These are phyloP conservation scores for Beta vulgaris DNA, from an alignment of 148 eudicot genomes.

Conservation along the genomic window DNA sequence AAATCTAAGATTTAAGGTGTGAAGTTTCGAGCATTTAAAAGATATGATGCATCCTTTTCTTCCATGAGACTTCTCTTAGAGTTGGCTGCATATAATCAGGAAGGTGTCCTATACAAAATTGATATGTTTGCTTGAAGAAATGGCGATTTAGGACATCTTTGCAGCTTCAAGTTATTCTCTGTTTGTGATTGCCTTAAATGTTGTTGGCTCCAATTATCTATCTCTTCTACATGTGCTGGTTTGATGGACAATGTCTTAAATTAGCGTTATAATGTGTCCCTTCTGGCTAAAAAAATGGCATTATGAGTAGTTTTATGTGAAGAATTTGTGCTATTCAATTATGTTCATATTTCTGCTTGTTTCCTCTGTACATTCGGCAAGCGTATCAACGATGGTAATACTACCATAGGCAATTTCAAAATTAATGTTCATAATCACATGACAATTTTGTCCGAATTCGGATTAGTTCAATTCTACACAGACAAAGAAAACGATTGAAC, in stretches of 20 bases:
- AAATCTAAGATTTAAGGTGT: conserved; percentile 29
- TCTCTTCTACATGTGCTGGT: conserved; percentile 28
- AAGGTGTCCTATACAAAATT: conserved; percentile 29
- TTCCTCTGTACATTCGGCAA: conserved; percentile 28
- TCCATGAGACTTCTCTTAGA: conserved; percentile 25
- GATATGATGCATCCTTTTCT: conserved; percentile 30
- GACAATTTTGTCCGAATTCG: no score
- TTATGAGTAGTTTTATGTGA: conserved; percentile 35
- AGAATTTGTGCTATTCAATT: conserved; percentile 29
- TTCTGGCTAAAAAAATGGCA: conserved; percentile 30
- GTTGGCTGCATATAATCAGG: conserved; percentile 36
- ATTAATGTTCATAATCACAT: no score
- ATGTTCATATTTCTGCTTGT: conserved; percentile 9
- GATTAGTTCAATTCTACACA: no score
- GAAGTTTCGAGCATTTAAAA: conserved; percentile 18
- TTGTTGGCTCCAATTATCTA: conserved; percentile 29
- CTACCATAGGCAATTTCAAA: no score
- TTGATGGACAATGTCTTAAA: conserved; percentile 32
- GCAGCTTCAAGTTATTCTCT: conserved; percentile 34
- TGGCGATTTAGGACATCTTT: conserved; percentile 28
- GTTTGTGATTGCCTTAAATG: conserved; percentile 33
- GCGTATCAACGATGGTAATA: no score
- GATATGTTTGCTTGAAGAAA: conserved; percentile 27
- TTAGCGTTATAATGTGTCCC: conserved; percentile 33
- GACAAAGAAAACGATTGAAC: no score